phyloP scores from a whole-genome alignment of 495 filamentous ascomycete species.

The Hypoxylon lienhwacheense region DNA sequence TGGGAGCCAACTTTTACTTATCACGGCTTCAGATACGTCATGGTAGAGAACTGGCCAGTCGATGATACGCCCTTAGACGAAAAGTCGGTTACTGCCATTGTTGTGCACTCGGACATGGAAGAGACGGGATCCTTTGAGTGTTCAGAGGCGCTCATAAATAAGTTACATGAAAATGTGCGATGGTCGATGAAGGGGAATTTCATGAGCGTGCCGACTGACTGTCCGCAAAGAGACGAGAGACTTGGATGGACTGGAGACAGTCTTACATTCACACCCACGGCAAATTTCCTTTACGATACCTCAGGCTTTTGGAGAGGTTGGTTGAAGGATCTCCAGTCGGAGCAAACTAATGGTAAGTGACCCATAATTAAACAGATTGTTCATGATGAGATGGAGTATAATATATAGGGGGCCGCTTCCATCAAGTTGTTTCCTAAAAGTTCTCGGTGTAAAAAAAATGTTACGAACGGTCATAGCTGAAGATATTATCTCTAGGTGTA shows the following conservation, averaged over 20 bases:
- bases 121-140: slow-evolving; percentile 52
- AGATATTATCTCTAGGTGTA: slow-evolving; percentile 24
- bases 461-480: slow-evolving; percentile 7
- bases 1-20: slow-evolving; percentile 57
- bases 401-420: too few relatives aligned
- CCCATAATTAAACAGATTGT: not conserved
- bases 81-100: slow-evolving; percentile 46
- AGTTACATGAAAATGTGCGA: slow-evolving; percentile 52
- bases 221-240: slow-evolving; percentile 59
- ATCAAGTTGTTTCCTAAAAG: too few relatives aligned
- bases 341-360: slow-evolving; percentile 39
- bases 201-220: slow-evolving; percentile 57
- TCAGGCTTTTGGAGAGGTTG: slow-evolving; percentile 53
- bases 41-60: slow-evolving; percentile 52
- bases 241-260: slow-evolving; percentile 61
- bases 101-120: slow-evolving; percentile 55
- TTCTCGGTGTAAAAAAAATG: too few relatives aligned
- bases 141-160: slow-evolving; percentile 51
- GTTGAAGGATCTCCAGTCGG: slow-evolving; percentile 49
- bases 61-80: slow-evolving; percentile 28
- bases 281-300: slow-evolving; percentile 55
- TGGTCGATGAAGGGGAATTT: slow-evolving; percentile 61
- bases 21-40: slow-evolving; percentile 59
- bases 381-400: too few relatives aligned
- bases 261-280: slow-evolving; percentile 52